Base-by-base conservation (phyloP, 805 yeast genomes). In the Cyberlindnera amylophila region DNA sequence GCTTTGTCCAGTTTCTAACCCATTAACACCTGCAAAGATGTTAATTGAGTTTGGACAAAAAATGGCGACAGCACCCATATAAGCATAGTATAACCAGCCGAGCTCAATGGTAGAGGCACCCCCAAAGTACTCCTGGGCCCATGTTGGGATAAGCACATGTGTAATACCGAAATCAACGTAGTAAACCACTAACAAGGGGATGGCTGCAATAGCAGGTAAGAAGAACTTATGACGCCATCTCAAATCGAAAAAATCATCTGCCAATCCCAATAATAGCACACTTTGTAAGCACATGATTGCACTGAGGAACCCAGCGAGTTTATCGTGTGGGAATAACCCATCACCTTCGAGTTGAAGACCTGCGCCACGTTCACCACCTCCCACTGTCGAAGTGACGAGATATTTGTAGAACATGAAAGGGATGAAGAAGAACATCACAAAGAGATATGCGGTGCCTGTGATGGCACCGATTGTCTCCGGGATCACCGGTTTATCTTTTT, bases 201-300 rank as follows among this genome's bases (percentile, higher is more conserved):
- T 79, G 2, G 96, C 82, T 0, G 96, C 96, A 41, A 93, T 79
- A 0, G 96, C 96, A 0, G 99, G 99, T 51, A 93, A 61, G 56
- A 93, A 88, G 66, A 93, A 88, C 70, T 93, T 93, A 67, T 93
- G 96, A 59, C 99, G 74, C 99, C 99, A 93, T 53, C 96, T 75
- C 49, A 93, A 80, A 63, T 93, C 99, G 58, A 93, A 93, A 54
- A 93, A 71, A 67, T 93, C 99, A 63, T 93, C 99, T 36, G 95
- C 84, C 24, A 93, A 72, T 0, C 99, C 99, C 34, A 93, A 69
- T 33, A 93, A 67, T 13, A 89, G 73, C 61, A 93, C 90, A 51
- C 88, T 78, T 64, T 88, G 88, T 36, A 93, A 65, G 47, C 95
- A 87, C 46, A 93, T 65, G 9, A 91, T 70, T 4, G 95, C 95